These are phyloP conservation scores for Avena sativa DNA, from an alignment of 176 grass and related monocot species.

Conservation along the genomic window DNA sequence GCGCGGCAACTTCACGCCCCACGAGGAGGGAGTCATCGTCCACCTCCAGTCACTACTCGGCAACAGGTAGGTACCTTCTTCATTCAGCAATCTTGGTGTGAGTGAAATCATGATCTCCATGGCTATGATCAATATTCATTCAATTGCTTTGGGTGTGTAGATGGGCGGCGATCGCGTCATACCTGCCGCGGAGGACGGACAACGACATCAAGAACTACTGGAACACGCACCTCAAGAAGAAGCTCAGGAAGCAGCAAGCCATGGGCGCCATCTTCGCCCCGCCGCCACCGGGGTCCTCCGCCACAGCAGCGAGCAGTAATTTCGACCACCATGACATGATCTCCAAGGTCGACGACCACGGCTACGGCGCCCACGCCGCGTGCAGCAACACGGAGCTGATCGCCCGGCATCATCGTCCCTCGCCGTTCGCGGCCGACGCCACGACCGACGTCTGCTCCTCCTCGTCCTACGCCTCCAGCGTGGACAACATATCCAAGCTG, in stretches of 20 bases:
- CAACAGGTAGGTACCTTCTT: slow-evolving; percentile 58
- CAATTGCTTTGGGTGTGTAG: slow-evolving; percentile 31
- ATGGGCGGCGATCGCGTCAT: slow-evolving; percentile 85
- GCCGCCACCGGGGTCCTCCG: not conserved
- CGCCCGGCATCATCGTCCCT: not conserved
- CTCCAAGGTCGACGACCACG: slow-evolving; percentile 38
- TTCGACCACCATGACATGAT: slow-evolving; percentile 32
- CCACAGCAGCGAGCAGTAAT: not conserved
- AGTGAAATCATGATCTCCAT: not conserved
- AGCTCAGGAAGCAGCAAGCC: slow-evolving; percentile 72
- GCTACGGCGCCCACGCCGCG: not conserved
- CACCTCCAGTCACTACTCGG: slow-evolving; percentile 87
- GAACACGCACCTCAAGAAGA: slow-evolving; percentile 96
- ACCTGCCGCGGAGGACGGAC: slow-evolving; percentile 84
- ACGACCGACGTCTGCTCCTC: slow-evolving; percentile 17
- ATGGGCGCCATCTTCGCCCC: slow-evolving; percentile 50
- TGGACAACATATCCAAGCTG: slow-evolving; percentile 86
- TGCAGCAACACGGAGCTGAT: slow-evolving; percentile 29
- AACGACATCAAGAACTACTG: slow-evolving; percentile 99
- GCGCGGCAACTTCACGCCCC: slow-evolving; percentile 77
- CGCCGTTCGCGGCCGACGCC: slow-evolving; percentile 34
- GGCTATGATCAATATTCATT: not conserved
- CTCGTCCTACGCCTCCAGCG: slow-evolving; percentile 73
- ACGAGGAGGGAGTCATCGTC: slow-evolving; percentile 78
- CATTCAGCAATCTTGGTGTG: not conserved